Evolutionary conservation across 2,329 filamentous ascomycete genomes (phyloP).

Genomic region (Exophiala viscosa): DNA sequence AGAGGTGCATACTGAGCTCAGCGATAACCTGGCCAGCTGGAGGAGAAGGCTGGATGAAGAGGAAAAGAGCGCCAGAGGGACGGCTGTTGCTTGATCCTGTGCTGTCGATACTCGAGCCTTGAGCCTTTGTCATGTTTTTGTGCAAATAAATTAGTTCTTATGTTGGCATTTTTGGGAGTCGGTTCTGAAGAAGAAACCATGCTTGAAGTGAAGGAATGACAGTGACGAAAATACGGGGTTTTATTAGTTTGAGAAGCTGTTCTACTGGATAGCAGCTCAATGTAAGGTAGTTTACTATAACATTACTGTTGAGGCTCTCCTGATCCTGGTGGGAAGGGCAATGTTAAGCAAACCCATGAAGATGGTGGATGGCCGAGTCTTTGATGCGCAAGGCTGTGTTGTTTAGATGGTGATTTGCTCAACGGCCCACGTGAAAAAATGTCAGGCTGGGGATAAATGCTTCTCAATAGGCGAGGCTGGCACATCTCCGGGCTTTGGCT

Average conservation of each 20-base stretch:
- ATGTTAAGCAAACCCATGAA: background rate
- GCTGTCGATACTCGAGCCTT: background rate
- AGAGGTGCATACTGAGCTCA: slow-evolving; percentile 49
- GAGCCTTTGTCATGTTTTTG: slow-evolving; percentile 5
- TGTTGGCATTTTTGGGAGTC: background rate
- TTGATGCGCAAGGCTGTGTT: background rate
- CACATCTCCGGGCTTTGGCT: background rate
- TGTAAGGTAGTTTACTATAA: background rate
- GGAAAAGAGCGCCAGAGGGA: slow-evolving; percentile 32
- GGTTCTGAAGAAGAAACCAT: background rate
- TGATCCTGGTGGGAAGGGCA: background rate
- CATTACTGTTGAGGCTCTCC: background rate
- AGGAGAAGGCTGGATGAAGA: slow-evolving; percentile 68
- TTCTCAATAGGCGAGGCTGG: background rate
- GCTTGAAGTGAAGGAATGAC: background rate
- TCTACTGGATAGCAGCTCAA: background rate
- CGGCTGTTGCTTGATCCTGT: slow-evolving; percentile 9
- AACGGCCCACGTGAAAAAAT: background rate
- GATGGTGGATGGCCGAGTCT: background rate
- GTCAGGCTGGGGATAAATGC: background rate
- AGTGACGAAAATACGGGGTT: background rate
- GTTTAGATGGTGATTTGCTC: background rate
- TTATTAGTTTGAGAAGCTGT: background rate
- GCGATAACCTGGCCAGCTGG: slow-evolving; percentile 74
- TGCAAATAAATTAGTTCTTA: slow-evolving; percentile 6